Evolutionary conservation across 2,329 filamentous ascomycete genomes (phyloP), one percentile per base, ranked within the genome.

Genomic region (Cercospora beticola): DNA sequence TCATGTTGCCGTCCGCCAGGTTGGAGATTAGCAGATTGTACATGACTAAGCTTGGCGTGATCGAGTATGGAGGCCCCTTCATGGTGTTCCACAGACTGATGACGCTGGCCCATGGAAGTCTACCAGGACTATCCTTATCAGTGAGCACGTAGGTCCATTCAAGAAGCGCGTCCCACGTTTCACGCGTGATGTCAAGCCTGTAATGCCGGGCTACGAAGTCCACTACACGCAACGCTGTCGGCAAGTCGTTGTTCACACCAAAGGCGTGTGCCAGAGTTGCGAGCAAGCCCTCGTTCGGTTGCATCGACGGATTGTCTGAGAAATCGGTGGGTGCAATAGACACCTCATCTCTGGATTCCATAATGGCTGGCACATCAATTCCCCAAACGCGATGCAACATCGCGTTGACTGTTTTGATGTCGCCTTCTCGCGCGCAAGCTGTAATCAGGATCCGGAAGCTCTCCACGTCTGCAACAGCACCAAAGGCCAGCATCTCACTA

Each of bases 181-280:
- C 76, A 6, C 76, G 73, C 0, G 87, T 80, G 43, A 94, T 87
- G 0, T 81, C 70, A 26, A 94, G 79, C 1, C 81, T 71, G 78
- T 90, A 92, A 6, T 82, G 81, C 1, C 79, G 79, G 0, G 91
- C 89, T 59, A 94, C 77, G 72, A 86, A 86, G 68, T 90, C 85
- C 12, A 93, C 79, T 0, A 90, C 74, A 49, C 86, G 83, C 28
- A 90, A 75, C 12, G 87, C 90, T 1, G 84, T 81, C 0, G 83
- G 76, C 4, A 93, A 82, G 65, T 89, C 83, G 59, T 86, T 88
- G 78, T 90, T 92, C 69, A 84, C 85, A n/a, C 90, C 86, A 70
- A 90, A 91, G 0, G 84, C 82, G 75, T 92, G 88, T 5, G 90
- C 89, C n/a, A 94, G 80, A 8, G 89, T 86, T 65, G 86, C 82